Base-by-base conservation (phyloP, 257 asterid genomes). In the Hygrophila difformis region DNA sequence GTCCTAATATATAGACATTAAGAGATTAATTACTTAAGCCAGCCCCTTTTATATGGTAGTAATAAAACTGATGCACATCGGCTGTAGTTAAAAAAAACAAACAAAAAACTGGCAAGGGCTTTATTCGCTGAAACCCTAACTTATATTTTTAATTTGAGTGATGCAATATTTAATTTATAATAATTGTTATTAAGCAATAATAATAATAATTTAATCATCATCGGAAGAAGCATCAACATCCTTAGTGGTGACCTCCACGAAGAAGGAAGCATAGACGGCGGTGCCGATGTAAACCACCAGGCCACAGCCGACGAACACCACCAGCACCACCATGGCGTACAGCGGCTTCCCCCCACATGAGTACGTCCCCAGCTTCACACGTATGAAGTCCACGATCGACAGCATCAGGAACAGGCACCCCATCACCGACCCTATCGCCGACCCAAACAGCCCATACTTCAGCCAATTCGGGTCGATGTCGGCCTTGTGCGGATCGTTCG, bases 241-340 rank as follows among this genome's bases (percentile, higher is more conserved):
- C 43, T 51, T 57, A 34, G 22, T 51, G 47, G 39, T 65, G 1
- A 41, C 26, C 3, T 65, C 31, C 1, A 70, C 66, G 7, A 70
- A 70, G 63, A 70, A 70, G 9, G 73, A 44, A 1, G 64, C 68
- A 44, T 60, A 66, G 2, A 66, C 34, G 1, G 73, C 53, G 5
- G 73, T 54, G 9, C 23, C 12, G 20, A 55, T 42, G 31, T 66
- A 66, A 19, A 66, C 59, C 40, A 60, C 13, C 19, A 66, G 42
- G 5, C 60, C 61, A 5, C 47, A 42, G 2, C 63, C 63, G 6
- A 49, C 64, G 16, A 55, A 40, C 12, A 38, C 59, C 1, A 45
- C 54, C 17, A 60, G 33, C 1, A 49, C 39, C 5, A 43, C 59
- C 4, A 66, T 21, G 18, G 56, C 51, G 37, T 35, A 37, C 15